Conservation (phyloP, 1,139 yeast genomes). For the Kurtzmaniella quercitrusa region DNA sequence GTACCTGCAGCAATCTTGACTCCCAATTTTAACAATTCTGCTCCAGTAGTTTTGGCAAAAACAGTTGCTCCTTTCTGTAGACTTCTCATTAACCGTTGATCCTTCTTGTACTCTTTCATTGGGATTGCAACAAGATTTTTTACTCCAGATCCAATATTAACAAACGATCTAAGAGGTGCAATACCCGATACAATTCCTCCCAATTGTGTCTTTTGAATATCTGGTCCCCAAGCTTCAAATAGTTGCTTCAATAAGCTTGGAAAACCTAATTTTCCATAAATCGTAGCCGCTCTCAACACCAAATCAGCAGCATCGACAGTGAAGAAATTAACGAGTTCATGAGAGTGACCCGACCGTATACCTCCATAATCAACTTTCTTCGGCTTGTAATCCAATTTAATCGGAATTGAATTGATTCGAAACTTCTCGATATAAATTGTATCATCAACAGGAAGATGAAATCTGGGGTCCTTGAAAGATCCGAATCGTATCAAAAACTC, state of each 20-base stretch:
- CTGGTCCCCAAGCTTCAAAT: constrained; percentile 79
- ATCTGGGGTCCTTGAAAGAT: constrained; percentile 73
- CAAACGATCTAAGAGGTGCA: constrained; percentile 74
- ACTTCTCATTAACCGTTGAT: constrained; percentile 66
- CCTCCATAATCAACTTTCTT: constrained; percentile 83
- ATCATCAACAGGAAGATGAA: constrained; percentile 58
- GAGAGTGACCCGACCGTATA: constrained; percentile 76
- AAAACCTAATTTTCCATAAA: constrained; percentile 78
- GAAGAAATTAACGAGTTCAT: constrained; percentile 85
- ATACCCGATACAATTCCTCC: constrained; percentile 79
- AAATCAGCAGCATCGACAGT: constrained; percentile 82
- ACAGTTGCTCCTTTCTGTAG: constrained; percentile 71
- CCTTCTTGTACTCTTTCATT: constrained; percentile 65
- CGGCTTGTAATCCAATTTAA: constrained; percentile 88
- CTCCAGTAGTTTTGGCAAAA: constrained; percentile 79
- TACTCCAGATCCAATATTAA: constrained; percentile 75
- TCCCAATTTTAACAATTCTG: constrained; percentile 77
- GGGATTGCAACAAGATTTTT: constrained; percentile 74
- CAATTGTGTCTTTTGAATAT: constrained; percentile 73
- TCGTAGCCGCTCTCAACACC: constrained; percentile 52
- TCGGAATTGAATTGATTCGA: constrained; percentile 54
- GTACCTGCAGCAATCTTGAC: constrained; percentile 88
- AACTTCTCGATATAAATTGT: constrained; percentile 66
- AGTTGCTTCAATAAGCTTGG: constrained; percentile 53
- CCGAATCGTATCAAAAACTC: constrained; percentile 79